Evolutionary conservation across 164 flowering plant genomes (phyloP).

Genomic region (Kingdonia uniflora): DNA sequence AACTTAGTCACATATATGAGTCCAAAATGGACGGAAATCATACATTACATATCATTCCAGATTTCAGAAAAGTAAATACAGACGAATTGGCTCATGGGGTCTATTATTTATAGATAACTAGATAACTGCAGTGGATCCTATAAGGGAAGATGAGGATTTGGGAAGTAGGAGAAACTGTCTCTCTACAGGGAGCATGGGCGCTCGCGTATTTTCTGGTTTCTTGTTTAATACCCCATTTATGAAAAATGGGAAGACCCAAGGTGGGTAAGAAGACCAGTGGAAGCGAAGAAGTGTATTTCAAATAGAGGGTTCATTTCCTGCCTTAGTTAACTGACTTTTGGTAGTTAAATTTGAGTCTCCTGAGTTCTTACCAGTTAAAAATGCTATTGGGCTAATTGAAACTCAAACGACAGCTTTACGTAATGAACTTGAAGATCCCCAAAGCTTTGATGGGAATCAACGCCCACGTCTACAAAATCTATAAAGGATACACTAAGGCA

Average conservation of each 20-base stretch:
- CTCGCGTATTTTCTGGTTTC: constrained; percentile 92
- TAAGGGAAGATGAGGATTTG: constrained; percentile 96
- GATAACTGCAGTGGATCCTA: constrained; percentile 96
- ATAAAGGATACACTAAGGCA: constrained; percentile 97
- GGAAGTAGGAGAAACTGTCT: constrained; percentile 96
- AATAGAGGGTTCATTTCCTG: constrained; percentile 97
- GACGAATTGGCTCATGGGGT: constrained; percentile 89
- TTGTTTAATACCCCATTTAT: constrained; percentile 97
- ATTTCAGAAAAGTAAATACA: constrained; percentile 94
- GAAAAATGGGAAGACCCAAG: constrained; percentile 96
- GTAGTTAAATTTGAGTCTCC: constrained; percentile 87
- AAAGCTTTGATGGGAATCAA: constrained; percentile 95
- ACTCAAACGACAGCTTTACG: constrained; percentile 90
- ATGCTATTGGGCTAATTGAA: constrained; percentile 99
- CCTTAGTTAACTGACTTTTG: constrained; percentile 78
- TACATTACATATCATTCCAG: constrained; percentile 82
- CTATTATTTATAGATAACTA: constrained; percentile 95
- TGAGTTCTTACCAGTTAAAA: constrained; percentile 96
- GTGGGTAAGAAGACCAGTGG: constrained; percentile 98
- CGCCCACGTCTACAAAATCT: constrained; percentile 94
- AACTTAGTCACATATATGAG: constrained; percentile 90
- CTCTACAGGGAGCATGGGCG: constrained; percentile 87
- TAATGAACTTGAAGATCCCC: constrained; percentile 97
- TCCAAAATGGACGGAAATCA: constrained; percentile 88
- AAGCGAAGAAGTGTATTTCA: constrained; percentile 82